phyloP scores from a whole-genome alignment of 192 early-diverging fungal species.

The Phlyctochytrium bullatum region DNA sequence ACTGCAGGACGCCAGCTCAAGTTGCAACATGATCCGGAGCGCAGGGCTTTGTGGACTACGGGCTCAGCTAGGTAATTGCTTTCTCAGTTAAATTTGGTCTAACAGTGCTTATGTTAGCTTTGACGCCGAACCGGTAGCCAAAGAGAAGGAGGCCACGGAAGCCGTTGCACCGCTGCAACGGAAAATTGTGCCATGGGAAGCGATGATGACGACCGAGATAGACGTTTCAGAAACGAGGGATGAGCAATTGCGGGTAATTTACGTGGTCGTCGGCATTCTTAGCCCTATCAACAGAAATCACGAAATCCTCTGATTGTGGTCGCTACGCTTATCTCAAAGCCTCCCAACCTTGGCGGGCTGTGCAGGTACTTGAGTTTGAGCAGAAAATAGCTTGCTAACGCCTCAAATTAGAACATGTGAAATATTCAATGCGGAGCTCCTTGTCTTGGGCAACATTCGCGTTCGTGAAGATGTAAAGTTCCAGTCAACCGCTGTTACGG shows the following conservation, averaged over 20 bases:
- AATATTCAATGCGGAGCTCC: conserved; percentile 57
- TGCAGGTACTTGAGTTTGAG: conserved; percentile 17
- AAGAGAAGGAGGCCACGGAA: not conserved
- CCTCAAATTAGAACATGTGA: conserved; percentile 49
- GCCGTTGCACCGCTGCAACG: conserved; percentile 44
- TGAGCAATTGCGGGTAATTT: conserved; percentile 18
- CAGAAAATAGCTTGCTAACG: not conserved
- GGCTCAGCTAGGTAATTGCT: not conserved
- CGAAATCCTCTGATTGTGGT: conserved; percentile 59
- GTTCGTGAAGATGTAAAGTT: conserved; percentile 51
- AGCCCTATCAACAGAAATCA: not conserved
- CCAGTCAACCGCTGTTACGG: conserved; percentile 46
- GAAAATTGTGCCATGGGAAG: conserved; percentile 66
- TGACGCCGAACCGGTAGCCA: conserved; percentile 5
- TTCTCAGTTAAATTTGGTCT: not conserved
- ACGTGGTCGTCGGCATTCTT: not conserved
- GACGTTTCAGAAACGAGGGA: conserved; percentile 38
- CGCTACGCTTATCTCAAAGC: conserved; percentile 50
- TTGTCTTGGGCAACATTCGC: conserved; percentile 43
- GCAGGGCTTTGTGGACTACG: conserved; percentile 2
- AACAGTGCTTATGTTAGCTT: too few species aligned
- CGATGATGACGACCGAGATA: conserved; percentile 48
- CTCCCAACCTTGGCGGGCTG: conserved; percentile 58
- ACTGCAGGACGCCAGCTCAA: not conserved
- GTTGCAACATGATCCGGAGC: not conserved